phyloP scores from a whole-genome alignment of 495 filamentous ascomycete genomes.

The Annulohypoxylon bovei region DNA sequence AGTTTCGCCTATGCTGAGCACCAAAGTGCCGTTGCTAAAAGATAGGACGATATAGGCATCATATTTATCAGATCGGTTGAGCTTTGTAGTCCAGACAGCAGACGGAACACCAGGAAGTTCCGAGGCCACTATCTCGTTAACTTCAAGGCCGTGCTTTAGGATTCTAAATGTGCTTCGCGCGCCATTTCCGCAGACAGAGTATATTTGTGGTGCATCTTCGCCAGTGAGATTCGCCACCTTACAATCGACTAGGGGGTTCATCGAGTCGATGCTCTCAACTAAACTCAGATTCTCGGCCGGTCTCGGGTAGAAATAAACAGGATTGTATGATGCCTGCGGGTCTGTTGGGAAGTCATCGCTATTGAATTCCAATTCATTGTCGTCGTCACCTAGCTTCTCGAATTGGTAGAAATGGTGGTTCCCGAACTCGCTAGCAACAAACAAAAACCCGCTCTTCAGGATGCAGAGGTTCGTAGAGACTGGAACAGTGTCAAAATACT shows the following conservation, averaged over 20 bases:
- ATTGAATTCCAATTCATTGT: slow-evolving; percentile 83
- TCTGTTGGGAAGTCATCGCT: slow-evolving; percentile 86
- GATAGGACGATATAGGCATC: slow-evolving; percentile 81
- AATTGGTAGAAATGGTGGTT: slow-evolving; percentile 98
- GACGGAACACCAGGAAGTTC: slow-evolving; percentile 86
- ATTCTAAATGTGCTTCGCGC: slow-evolving; percentile 89
- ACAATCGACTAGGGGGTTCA: slow-evolving; percentile 91
- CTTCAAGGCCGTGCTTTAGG: slow-evolving; percentile 90
- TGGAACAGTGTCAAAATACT: slow-evolving; percentile 97
- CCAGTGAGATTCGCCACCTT: slow-evolving; percentile 87
- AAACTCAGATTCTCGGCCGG: slow-evolving; percentile 82
- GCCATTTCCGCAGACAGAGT: slow-evolving; percentile 87
- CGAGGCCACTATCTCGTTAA: slow-evolving; percentile 92
- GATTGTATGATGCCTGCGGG: slow-evolving; percentile 69
- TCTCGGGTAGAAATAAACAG: slow-evolving; percentile 85
- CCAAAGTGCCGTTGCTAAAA: slow-evolving; percentile 76
- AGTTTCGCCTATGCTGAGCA: slow-evolving; percentile 93
- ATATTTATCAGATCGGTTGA: slow-evolving; percentile 81
- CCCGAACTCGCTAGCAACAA: slow-evolving; percentile 89
- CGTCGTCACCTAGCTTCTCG: slow-evolving; percentile 96
- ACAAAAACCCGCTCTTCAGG: slow-evolving; percentile 94
- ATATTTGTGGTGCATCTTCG: slow-evolving; percentile 97
- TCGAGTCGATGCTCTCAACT: slow-evolving; percentile 84
- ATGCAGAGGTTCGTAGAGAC: slow-evolving; percentile 87
- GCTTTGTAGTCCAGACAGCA: slow-evolving; percentile 94